These are phyloP conservation scores for Viola odorata DNA, from an alignment of 345 rosid species.

Conservation along the genomic window DNA sequence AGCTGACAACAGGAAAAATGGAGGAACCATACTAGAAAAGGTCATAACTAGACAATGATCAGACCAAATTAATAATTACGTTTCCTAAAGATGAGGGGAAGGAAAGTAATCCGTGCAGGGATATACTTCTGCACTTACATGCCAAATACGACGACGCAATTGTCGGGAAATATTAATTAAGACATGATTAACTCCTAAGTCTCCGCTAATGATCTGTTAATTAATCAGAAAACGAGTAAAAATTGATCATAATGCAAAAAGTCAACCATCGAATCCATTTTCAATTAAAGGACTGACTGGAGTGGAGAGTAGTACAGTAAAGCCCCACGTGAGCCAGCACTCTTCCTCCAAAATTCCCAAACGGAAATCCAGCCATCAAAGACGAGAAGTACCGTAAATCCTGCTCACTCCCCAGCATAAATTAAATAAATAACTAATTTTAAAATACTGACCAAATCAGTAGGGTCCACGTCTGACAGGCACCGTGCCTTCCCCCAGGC, in stretches of 20 bases:
- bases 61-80: too few relatives aligned
- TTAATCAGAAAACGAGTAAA: background rate
- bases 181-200: too few relatives aligned
- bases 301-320: constrained; percentile 5
- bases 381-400: constrained; percentile 16
- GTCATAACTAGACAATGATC: too few relatives aligned
- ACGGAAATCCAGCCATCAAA: constrained; percentile 17
- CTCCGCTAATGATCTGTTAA: too few relatives aligned
- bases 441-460: background rate
- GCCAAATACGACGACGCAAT: too few relatives aligned
- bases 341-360: background rate
- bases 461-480: constrained; percentile 26
- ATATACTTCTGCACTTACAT: too few relatives aligned
- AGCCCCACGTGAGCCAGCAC: constrained; percentile 19
- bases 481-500: constrained; percentile 20
- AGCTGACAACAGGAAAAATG: too few relatives aligned
- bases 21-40: too few relatives aligned
- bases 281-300: background rate
- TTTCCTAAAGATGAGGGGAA: too few relatives aligned
- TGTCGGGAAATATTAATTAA: too few relatives aligned
- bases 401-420: constrained; percentile 16
- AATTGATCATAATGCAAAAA: background rate
- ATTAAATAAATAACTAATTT: background rate
- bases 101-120: too few relatives aligned
- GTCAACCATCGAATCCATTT: background rate